Conservation (phyloP, 345 rosid species). For the Erodium maritimum region DNA sequence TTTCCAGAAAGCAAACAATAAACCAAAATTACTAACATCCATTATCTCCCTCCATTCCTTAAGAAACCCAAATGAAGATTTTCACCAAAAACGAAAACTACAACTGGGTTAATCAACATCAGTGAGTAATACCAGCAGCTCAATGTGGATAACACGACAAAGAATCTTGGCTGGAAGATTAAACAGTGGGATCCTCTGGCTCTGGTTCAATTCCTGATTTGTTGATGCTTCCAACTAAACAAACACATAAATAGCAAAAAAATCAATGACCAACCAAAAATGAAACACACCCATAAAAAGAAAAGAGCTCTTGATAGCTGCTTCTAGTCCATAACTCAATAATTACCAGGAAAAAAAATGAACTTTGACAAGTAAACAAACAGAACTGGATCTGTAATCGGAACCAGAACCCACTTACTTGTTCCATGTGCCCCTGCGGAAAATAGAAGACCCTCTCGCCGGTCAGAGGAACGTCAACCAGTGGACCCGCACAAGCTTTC, state of each 20-base stretch:
- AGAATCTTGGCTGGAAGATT: slow-evolving; percentile 68
- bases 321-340: too few relatives aligned
- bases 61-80: slow-evolving; percentile 2
- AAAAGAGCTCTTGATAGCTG: too few relatives aligned
- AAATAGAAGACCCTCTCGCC: slow-evolving; percentile 64
- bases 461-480: slow-evolving; percentile 57
- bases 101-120: neutral
- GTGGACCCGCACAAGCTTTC: slow-evolving; percentile 82
- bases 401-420: slow-evolving; percentile 29
- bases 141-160: slow-evolving; percentile 63
- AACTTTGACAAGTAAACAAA: slow-evolving; percentile 8
- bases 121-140: slow-evolving; percentile 48
- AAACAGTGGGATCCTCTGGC: slow-evolving; percentile 57
- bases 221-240: slow-evolving; percentile 85
- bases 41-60: neutral
- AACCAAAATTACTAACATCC: neutral
- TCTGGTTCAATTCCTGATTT: slow-evolving; percentile 59
- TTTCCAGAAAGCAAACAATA: neutral
- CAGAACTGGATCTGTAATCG: slow-evolving; percentile 5
- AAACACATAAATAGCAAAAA: slow-evolving; percentile 11
- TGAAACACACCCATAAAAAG: too few relatives aligned
- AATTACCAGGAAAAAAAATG: too few relatives aligned
- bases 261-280: too few relatives aligned
- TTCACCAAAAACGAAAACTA: neutral
- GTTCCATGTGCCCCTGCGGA: slow-evolving; percentile 98